phyloP scores from a whole-genome alignment of 202 grass and related monocot genomes.

The Thinopyrum obtusiflorum region DNA sequence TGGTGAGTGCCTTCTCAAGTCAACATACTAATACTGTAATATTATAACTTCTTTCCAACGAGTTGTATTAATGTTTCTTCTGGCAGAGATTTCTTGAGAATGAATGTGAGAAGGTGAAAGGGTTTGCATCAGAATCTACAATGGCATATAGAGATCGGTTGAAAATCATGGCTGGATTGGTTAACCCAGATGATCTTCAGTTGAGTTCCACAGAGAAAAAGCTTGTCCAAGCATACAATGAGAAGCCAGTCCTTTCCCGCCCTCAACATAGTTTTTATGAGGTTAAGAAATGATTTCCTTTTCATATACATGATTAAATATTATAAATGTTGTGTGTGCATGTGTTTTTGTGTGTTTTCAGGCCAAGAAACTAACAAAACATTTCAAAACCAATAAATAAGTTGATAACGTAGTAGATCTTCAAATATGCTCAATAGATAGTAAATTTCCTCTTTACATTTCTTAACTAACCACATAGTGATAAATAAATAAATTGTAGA shows the following conservation, averaged over 20 bases:
- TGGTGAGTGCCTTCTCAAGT: constrained; percentile 38
- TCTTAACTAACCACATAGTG: not conserved
- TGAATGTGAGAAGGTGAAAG: constrained; percentile 83
- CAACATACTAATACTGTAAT: not conserved
- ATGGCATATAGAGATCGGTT: constrained; percentile 73
- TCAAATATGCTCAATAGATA: not conserved
- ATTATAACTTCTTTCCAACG: constrained; percentile 7
- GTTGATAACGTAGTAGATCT: not conserved
- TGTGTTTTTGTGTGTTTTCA: not conserved
- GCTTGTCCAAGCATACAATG: constrained; percentile 89
- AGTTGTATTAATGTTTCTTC: constrained; percentile 12
- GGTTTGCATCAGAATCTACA: constrained; percentile 78
- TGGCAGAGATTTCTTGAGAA: constrained; percentile 76
- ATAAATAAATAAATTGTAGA: not conserved
- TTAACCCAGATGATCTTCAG: constrained; percentile 84
- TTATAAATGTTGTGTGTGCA: too few relatives aligned
- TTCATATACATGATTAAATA: not conserved
- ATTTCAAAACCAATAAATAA: not conserved
- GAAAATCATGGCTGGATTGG: constrained; percentile 91
- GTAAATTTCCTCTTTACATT: not conserved
- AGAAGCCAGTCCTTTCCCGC: constrained; percentile 94
- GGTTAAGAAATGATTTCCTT: constrained; percentile 41
- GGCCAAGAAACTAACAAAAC: not conserved
- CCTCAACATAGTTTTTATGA: constrained; percentile 87
- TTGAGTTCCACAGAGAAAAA: constrained; percentile 80